Conservation (phyloP, 1,284 basidiomycete genomes). For the Sanghuangporus sanghuang region DNA sequence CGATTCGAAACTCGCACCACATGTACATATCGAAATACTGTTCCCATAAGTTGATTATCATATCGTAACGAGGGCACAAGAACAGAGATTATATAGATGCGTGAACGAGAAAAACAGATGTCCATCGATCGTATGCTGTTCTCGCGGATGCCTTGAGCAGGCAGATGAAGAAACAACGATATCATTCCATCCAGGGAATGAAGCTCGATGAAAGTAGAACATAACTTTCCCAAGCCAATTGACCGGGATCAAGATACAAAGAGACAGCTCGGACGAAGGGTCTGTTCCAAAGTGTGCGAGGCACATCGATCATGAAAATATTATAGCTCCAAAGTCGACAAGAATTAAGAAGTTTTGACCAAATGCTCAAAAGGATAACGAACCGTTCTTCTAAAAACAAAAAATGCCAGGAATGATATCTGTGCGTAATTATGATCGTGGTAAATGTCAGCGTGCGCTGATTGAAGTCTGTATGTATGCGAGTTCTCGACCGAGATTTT, state of each 20-base stretch:
- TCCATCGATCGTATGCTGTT: neutral
- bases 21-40: neutral
- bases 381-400: too few species aligned
- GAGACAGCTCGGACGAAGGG: neutral
- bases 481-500: conserved; percentile 18
- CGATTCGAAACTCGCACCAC: neutral
- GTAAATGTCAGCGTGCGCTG: neutral
- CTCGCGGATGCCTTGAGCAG: neutral
- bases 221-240: neutral
- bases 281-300: neutral
- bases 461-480: conserved; percentile 2
- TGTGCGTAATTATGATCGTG: neutral
- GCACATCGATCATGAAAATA: neutral
- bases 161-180: neutral
- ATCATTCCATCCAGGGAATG: conserved; percentile 10
- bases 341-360: neutral
- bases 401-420: too few species aligned
- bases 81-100: neutral
- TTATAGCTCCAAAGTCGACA: neutral
- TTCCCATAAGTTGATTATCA: neutral
- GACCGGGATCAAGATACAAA: neutral
- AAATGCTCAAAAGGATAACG: too few species aligned
- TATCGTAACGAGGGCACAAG: neutral
- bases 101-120: neutral
- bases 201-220: neutral